A percentile compares a stretch with the other conserved stretches of the same genome.
Evolutionary conservation across 1,139 yeast genomes (phyloP).

Genomic region (Lodderomyces parapsilosis): DNA sequence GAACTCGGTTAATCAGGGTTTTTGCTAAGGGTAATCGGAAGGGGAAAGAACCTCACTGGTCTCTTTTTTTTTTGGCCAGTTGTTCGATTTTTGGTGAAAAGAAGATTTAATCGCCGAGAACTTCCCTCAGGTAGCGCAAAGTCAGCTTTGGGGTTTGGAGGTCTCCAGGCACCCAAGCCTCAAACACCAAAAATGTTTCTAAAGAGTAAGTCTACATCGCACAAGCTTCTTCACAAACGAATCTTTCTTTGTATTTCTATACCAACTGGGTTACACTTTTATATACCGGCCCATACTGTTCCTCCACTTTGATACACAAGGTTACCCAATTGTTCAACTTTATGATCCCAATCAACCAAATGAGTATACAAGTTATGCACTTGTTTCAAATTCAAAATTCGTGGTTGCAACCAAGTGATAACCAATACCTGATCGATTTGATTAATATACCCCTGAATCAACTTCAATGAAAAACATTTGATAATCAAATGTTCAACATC

Average conservation of each 20-base stretch:
- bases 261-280: no score
- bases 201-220: no score
- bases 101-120: no score
- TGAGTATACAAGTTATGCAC: conserved; percentile 73
- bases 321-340: conserved; percentile 64
- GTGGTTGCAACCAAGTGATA: conserved; percentile 93
- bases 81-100: neutral
- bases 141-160: no score
- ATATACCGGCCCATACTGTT: conserved; percentile 38
- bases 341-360: conserved; percentile 73
- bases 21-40: no score
- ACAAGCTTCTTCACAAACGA: no score
- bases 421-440: conserved; percentile 78
- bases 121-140: no score
- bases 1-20: neutral
- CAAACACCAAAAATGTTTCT: no score
- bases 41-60: no score
- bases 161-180: no score
- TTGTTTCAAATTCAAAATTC: conserved; percentile 82
- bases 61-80: neutral
- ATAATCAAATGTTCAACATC: conserved; percentile 90
- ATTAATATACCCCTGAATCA: conserved; percentile 84
- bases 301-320: conserved; percentile 40
- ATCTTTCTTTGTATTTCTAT: no score
- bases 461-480: conserved; percentile 82